Percentiles rank a stretch among this genome's conserved stretches.
phyloP scores from a whole-genome alignment of 192 early-diverging fungal species.

The Coemansia sp. region DNA sequence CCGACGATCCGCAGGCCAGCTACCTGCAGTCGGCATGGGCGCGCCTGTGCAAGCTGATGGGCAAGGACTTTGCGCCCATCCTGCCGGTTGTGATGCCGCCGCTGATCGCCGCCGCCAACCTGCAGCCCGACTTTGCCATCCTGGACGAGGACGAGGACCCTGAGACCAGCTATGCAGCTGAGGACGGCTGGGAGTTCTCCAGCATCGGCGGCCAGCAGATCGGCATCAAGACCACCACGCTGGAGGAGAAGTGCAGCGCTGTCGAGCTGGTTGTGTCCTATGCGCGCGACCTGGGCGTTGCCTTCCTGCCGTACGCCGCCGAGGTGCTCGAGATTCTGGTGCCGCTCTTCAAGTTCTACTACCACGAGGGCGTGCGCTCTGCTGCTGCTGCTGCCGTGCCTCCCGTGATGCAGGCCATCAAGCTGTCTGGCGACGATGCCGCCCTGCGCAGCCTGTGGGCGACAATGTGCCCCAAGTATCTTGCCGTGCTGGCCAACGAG shows the following conservation, averaged over 20 bases:
- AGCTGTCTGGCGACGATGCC: constrained; percentile 41
- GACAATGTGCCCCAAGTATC: constrained; percentile 70
- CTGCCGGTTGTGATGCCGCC: constrained; percentile 91
- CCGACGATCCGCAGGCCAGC: constrained; percentile 90
- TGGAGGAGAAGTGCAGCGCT: constrained; percentile 98
- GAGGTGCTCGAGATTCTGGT: constrained; percentile 82
- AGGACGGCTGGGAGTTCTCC: constrained; percentile 98
- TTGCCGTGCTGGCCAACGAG: constrained; percentile 78
- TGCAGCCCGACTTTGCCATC: constrained; percentile 92
- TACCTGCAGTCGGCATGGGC: constrained; percentile 97
- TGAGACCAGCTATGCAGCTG: constrained; percentile 85
- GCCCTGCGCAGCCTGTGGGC: constrained; percentile 64
- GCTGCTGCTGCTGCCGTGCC: constrained; percentile 86
- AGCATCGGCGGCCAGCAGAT: constrained; percentile 90
- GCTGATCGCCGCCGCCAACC: constrained; percentile 77
- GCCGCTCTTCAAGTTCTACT: constrained; percentile 93
- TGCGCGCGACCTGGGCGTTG: constrained; percentile 85
- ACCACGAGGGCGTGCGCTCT: constrained; percentile 94
- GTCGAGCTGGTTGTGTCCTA: constrained; percentile 98
- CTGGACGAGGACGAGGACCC: constrained; percentile 81
- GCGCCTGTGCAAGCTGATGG: constrained; percentile 93
- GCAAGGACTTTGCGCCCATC: constrained; percentile 91
- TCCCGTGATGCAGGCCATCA: constrained; percentile 66
- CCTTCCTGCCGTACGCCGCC: constrained; percentile 84
- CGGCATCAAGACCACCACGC: constrained; percentile 89